Evolutionary conservation across 2,329 filamentous ascomycete genomes (phyloP).

Genomic region (Pseudogymnoascus sp.): DNA sequence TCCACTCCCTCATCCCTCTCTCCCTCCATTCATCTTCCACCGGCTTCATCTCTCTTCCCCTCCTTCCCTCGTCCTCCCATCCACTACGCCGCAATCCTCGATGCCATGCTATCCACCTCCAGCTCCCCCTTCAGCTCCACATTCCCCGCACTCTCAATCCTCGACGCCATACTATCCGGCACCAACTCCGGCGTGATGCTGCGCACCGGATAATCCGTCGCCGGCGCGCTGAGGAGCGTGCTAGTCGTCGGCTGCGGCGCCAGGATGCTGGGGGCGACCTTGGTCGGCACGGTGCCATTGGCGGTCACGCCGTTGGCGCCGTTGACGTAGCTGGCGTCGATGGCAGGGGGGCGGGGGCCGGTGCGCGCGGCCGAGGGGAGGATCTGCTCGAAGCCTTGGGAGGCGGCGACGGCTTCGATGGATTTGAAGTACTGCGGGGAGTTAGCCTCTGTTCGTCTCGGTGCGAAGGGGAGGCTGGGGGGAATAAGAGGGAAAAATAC

Average conservation of each 20-base stretch:
- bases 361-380: slow-evolving; percentile 48
- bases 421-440: slow-evolving; percentile 58
- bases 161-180: slow-evolving; percentile 46
- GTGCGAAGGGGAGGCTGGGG: neutral
- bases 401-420: slow-evolving; percentile 54
- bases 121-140: slow-evolving; percentile 44
- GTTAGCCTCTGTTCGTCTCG: no score
- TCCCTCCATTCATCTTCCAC: slow-evolving; percentile 43
- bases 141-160: neutral
- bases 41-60: slow-evolving; percentile 41
- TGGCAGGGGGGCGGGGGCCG: slow-evolving; percentile 29
- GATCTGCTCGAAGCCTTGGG: slow-evolving; percentile 49
- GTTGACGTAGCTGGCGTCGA: slow-evolving; percentile 14
- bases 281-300: neutral
- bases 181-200: slow-evolving; percentile 51
- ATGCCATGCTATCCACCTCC: slow-evolving; percentile 49
- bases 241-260: slow-evolving; percentile 47
- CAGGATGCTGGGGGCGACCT: slow-evolving; percentile 35
- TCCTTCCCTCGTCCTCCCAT: slow-evolving; percentile 26
- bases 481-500: neutral
- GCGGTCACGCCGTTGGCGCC: slow-evolving; percentile 18
- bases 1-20: slow-evolving; percentile 34
- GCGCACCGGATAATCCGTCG: slow-evolving; percentile 45
- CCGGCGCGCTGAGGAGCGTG: slow-evolving; percentile 45
- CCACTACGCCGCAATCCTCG: neutral